Evolutionary conservation across 75 land plant species (phyloP).

Genomic region (Pinus taeda): DNA sequence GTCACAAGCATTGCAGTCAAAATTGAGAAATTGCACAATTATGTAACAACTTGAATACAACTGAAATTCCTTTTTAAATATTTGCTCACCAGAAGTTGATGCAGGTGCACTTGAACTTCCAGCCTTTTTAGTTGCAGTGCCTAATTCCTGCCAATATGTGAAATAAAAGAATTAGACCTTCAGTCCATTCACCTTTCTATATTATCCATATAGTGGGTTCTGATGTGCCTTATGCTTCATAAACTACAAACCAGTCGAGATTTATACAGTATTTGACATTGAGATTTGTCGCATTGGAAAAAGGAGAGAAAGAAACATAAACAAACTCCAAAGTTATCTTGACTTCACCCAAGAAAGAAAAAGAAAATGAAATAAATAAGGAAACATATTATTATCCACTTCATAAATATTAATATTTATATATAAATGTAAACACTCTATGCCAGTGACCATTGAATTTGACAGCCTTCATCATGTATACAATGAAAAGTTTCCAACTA

Average conservation of each 20-base stretch:
- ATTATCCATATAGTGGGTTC: not conserved
- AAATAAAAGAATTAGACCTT: not conserved
- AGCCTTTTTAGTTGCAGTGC: not conserved
- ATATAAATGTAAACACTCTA: not conserved
- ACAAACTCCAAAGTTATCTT: not conserved
- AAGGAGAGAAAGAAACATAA: not conserved
- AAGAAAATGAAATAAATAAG: not conserved
- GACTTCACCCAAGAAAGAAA: not conserved
- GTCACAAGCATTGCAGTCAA: not conserved
- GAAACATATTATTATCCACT: no score
- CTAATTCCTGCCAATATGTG: not conserved
- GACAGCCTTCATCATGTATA: no score
- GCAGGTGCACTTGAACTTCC: constrained; percentile 8
- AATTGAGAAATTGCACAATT: not conserved
- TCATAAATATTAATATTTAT: no score
- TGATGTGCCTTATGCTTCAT: not conserved
- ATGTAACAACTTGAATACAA: not conserved
- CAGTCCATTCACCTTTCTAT: not conserved
- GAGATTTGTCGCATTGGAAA: not conserved
- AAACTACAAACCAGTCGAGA: not conserved
- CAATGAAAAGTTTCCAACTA: no score
- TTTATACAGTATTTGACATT: not conserved
- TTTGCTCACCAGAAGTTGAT: not conserved
- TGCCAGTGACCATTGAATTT: no score
- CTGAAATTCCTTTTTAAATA: not conserved